A percentile compares a stretch with the other conserved stretches of the same genome.
Conservation (phyloP, 1,284 basidiomycete genomes). For the Naganishia albida region DNA sequence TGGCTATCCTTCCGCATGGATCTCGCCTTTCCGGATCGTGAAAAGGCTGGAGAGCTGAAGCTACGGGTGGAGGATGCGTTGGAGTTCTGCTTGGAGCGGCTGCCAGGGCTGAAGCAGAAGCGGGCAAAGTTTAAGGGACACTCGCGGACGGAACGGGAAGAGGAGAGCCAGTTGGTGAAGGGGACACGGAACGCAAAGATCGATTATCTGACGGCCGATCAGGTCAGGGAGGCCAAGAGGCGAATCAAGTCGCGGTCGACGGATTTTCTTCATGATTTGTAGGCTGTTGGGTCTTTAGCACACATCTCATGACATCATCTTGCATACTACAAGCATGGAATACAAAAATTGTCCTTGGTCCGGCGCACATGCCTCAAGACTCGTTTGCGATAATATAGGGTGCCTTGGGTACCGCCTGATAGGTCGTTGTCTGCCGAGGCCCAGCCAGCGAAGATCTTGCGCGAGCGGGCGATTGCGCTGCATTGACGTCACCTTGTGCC, state of each 20-base stretch:
- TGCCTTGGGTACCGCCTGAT: conserved; percentile 17
- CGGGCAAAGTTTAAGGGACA: conserved; percentile 24
- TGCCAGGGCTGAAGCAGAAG: conserved; percentile 46
- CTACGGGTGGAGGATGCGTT: conserved; percentile 68
- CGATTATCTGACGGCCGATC: conserved; percentile 22
- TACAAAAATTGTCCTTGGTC: too few species aligned
- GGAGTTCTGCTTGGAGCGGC: conserved; percentile 56
- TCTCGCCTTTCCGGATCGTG: conserved; percentile 67
- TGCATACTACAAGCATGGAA: not conserved
- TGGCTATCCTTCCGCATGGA: conserved; percentile 83
- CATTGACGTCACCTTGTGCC: not conserved
- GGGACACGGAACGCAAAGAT: conserved; percentile 24
- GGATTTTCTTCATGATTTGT: conserved; percentile 15
- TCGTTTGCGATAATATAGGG: conserved; percentile 3
- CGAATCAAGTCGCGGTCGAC: conserved; percentile 19
- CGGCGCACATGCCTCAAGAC: not conserved
- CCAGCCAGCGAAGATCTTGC: conserved; percentile 1
- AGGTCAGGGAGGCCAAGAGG: conserved; percentile 23
- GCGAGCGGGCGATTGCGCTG: conserved; percentile 9
- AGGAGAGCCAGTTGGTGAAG: conserved; percentile 12
- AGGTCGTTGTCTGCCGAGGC: conserved; percentile 3
- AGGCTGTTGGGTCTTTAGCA: not conserved
- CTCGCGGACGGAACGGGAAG: conserved; percentile 20
- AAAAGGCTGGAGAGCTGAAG: conserved; percentile 63
- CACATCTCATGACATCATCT: not conserved